phyloP scores from a whole-genome alignment of 1,284 basidiomycete genomes.

The Cronartium quercuum region DNA sequence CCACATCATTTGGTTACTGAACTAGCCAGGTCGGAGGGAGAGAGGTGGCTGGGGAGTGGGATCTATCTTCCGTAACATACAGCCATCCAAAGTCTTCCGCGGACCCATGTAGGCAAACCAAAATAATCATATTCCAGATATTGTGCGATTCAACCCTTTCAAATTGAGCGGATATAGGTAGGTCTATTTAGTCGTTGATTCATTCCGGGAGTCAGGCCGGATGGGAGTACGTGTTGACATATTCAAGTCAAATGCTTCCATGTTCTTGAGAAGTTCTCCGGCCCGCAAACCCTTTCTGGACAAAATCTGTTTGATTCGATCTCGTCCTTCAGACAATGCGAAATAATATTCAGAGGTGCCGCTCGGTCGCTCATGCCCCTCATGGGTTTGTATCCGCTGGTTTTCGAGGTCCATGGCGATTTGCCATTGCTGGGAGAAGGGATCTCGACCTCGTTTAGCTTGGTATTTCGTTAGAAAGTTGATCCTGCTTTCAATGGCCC shows the following conservation, averaged over 20 bases:
- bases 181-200: too few species aligned
- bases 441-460: conserved; percentile 6
- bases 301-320: neutral
- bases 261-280: neutral
- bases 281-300: neutral
- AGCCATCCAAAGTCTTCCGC: too few species aligned
- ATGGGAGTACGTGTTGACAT: too few species aligned
- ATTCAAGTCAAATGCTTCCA: neutral
- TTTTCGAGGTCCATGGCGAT: conserved; percentile 23
- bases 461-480: conserved; percentile 30
- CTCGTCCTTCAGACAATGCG: neutral
- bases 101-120: too few species aligned
- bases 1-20: too few species aligned
- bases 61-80: too few species aligned
- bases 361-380: neutral
- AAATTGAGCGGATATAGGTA: too few species aligned
- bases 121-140: too few species aligned
- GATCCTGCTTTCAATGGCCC: conserved; percentile 15
- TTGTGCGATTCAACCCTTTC: too few species aligned
- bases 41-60: too few species aligned
- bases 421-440: conserved; percentile 17
- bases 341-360: neutral
- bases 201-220: too few species aligned
- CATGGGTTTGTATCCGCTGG: neutral
- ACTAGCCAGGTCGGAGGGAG: too few species aligned